Percentiles rank a stretch among this genome's conserved stretches.
Evolutionary conservation across 345 rosid species (phyloP).

Genomic region (Aquilaria sinensis): DNA sequence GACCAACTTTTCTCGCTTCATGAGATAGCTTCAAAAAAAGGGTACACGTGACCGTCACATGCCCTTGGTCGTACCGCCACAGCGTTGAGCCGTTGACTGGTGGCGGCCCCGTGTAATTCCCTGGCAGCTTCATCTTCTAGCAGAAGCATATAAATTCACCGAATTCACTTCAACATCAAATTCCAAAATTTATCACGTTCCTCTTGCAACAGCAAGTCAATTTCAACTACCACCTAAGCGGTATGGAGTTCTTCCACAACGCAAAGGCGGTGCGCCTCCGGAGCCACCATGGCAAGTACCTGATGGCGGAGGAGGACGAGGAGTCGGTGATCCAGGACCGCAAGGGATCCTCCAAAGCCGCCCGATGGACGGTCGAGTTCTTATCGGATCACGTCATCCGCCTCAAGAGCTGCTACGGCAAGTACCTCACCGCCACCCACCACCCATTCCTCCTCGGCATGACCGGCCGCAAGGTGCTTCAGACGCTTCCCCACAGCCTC

Average conservation of each 20-base stretch:
- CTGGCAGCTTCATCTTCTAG: no score
- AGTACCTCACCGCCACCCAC: conserved; percentile 80
- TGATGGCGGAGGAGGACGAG: conserved; percentile 66
- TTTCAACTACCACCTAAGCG: conserved; percentile 18
- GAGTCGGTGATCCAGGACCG: conserved; percentile 59
- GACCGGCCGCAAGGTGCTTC: conserved; percentile 70
- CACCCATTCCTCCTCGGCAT: conserved; percentile 69
- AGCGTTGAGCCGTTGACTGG: no score
- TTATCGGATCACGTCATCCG: conserved; percentile 47
- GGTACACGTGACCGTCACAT: no score
- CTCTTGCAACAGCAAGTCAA: conserved; percentile 11
- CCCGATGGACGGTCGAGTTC: conserved; percentile 65
- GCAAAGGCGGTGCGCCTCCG: conserved; percentile 68
- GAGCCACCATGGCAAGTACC: conserved; percentile 75
- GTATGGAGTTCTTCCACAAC: conserved; percentile 76
- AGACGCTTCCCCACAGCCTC: conserved; percentile 37
- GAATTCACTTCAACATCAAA: no score
- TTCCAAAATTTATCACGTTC: background rate
- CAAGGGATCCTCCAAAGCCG: conserved; percentile 52
- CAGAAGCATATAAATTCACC: no score
- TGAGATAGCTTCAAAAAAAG: no score
- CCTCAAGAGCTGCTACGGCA: conserved; percentile 60
- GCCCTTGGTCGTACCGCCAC: no score
- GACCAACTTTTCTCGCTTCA: no score
- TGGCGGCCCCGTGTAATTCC: no score